These are phyloP conservation scores for Penicillium sp. DNA, from an alignment of 2,329 filamentous ascomycete genomes.

Conservation along the genomic window DNA sequence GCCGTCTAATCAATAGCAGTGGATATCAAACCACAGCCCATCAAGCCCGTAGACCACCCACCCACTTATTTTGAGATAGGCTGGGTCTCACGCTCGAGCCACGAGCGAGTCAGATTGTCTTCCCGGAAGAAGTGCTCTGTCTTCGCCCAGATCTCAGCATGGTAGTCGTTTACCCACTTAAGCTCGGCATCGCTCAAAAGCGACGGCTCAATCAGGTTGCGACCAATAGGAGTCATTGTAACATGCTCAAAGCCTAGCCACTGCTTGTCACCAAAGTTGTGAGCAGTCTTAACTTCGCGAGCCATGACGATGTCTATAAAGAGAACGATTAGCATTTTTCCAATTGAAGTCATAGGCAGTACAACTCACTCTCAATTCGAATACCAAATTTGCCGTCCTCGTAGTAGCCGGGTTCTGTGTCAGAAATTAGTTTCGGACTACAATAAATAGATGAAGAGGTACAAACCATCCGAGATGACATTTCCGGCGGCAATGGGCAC, in stretches of 20 bases:
- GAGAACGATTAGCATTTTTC: conserved; percentile 6
- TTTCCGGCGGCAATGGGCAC: conserved; percentile 85
- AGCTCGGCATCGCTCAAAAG: conserved; percentile 67
- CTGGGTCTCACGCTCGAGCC: conserved; percentile 80
- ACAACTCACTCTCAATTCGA: conserved; percentile 66
- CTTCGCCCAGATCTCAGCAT: conserved; percentile 71
- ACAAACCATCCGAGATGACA: conserved; percentile 68
- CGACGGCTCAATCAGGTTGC: conserved; percentile 68
- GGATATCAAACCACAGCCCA: not conserved
- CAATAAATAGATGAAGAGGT: not conserved
- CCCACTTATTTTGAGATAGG: conserved; percentile 43
- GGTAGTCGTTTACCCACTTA: conserved; percentile 79
- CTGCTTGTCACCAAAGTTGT: conserved; percentile 86
- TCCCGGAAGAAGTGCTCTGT: conserved; percentile 66
- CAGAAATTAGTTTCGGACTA: conserved; percentile 7
- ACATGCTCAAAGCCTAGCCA: conserved; percentile 94
- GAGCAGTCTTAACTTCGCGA: conserved; percentile 72
- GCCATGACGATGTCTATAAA: conserved; percentile 70
- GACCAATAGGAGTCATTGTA: conserved; percentile 91
- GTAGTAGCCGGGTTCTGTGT: conserved; percentile 79
- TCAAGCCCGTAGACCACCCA: not conserved
- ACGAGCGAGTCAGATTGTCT: conserved; percentile 62
- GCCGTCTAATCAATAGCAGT: not conserved
- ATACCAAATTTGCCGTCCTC: conserved; percentile 92
- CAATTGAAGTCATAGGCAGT: not conserved